Percentiles rank a stretch among this genome's conserved stretches.
phyloP scores from a whole-genome alignment of 148 eudicot species.

The Gaultheria prostrata region DNA sequence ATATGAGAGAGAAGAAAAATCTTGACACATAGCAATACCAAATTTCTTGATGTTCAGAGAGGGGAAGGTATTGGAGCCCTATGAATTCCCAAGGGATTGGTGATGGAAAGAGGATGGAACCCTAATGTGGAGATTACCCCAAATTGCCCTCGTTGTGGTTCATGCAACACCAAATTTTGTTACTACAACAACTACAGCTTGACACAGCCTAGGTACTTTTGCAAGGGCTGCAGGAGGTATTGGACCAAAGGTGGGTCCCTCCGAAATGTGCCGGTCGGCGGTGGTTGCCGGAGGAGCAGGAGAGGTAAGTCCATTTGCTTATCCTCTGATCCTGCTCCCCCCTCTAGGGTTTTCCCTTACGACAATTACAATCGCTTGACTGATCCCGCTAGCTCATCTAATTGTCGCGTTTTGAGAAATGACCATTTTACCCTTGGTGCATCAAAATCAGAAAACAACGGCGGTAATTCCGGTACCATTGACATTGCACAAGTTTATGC shows the following conservation, averaged over 20 bases:
- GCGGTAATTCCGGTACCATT: conserved; percentile 5
- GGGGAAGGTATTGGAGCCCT: not conserved
- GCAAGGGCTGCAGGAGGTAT: conserved; percentile 54
- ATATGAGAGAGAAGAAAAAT: not conserved
- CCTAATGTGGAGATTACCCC: conserved; percentile 36
- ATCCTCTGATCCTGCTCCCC: not conserved
- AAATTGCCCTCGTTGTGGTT: conserved; percentile 61
- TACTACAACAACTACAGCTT: conserved; percentile 66
- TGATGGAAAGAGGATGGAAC: conserved; percentile 36
- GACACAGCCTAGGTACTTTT: conserved; percentile 61
- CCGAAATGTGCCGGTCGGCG: conserved; percentile 53
- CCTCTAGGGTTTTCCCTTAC: not conserved
- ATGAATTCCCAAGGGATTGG: conserved; percentile 20
- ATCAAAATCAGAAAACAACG: not conserved
- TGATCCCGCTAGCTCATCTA: not conserved
- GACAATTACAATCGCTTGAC: not conserved
- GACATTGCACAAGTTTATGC: conserved; percentile 40
- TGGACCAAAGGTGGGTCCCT: conserved; percentile 70
- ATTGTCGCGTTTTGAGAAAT: not conserved
- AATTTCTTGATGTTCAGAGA: not conserved
- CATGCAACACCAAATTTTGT: conserved; percentile 56
- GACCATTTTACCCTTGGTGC: not conserved
- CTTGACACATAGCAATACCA: not conserved
- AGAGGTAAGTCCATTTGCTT: conserved; percentile 11
- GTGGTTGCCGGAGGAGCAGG: conserved; percentile 48